These are phyloP conservation scores for Macroventuria anomochaeta DNA, from an alignment of 2,329 filamentous ascomycete species.

Conservation along the genomic window DNA sequence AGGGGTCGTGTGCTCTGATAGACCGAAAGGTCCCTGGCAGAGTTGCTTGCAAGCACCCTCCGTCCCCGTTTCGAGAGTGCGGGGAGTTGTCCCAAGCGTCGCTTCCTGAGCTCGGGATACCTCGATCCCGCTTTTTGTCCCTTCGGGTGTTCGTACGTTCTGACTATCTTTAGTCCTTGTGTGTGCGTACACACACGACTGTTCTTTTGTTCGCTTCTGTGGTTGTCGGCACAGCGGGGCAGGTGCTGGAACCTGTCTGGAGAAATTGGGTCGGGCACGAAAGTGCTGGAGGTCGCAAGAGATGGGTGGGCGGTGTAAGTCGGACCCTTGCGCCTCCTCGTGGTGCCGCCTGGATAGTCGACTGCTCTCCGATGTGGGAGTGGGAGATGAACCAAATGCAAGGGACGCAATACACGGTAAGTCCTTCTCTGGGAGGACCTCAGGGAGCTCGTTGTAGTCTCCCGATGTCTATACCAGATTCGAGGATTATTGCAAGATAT, in stretches of 20 bases:
- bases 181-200: neutral
- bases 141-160: neutral
- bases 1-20: conserved; percentile 26
- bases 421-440: too few relatives aligned
- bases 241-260: conserved; percentile 26
- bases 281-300: conserved; percentile 37
- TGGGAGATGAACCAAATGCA: conserved; percentile 45
- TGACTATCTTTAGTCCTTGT: conserved; percentile 9
- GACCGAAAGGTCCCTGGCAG: conserved; percentile 38
- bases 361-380: conserved; percentile 3
- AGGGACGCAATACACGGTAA: conserved; percentile 29
- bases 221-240: conserved; percentile 18
- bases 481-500: too few relatives aligned
- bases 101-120: conserved; percentile 9
- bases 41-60: conserved; percentile 28
- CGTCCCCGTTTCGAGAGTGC: conserved; percentile 6
- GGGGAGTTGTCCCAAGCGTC: conserved; percentile 13
- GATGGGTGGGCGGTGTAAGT: conserved; percentile 44
- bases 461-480: too few relatives aligned
- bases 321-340: conserved; percentile 48
- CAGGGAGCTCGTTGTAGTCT: too few relatives aligned
- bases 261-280: conserved; percentile 30
- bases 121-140: conserved; percentile 6
- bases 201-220: conserved; percentile 1
- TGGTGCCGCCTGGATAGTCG: conserved; percentile 46